Percentiles rank a stretch among this genome's conserved stretches.
phyloP scores from a whole-genome alignment of 1,139 yeast genomes.

The Yamadazyma mexicana region DNA sequence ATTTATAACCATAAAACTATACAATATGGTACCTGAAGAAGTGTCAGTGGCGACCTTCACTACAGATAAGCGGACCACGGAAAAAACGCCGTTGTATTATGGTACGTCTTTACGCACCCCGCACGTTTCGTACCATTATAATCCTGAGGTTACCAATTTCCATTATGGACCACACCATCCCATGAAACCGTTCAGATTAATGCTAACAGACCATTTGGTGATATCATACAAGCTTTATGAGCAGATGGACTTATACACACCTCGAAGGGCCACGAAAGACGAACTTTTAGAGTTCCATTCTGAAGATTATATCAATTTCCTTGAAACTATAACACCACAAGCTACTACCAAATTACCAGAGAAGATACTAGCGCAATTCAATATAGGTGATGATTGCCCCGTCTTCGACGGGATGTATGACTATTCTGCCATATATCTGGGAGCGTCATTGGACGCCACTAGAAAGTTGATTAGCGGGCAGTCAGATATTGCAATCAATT shows the following conservation, averaged over 20 bases:
- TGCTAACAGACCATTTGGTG: conserved; percentile 92
- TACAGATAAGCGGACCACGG: conserved; percentile 57
- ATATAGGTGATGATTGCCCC: conserved; percentile 96
- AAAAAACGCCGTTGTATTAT: conserved; percentile 60
- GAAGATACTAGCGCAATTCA: conserved; percentile 66
- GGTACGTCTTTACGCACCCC: conserved; percentile 32
- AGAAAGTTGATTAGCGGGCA: conserved; percentile 89
- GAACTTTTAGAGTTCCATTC: conserved; percentile 83
- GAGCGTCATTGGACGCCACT: conserved; percentile 97
- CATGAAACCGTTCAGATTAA: conserved; percentile 95
- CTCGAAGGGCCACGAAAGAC: conserved; percentile 76
- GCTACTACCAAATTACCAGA: conserved; percentile 60
- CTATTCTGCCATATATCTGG: conserved; percentile 91
- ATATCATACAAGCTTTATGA: conserved; percentile 83
- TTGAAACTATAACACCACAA: conserved; percentile 81
- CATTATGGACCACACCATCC: conserved; percentile 95
- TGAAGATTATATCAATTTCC: conserved; percentile 81
- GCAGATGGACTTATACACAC: conserved; percentile 84
- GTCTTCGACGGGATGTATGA: conserved; percentile 96
- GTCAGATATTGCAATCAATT: conserved; percentile 94
- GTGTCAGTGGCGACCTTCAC: conserved; percentile 28
- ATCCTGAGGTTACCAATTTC: conserved; percentile 76
- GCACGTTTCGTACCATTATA: conserved; percentile 84
- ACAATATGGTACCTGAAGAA: conserved; percentile 1
- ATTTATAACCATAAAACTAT: neutral